Evolutionary conservation across 495 filamentous ascomycete species (phyloP), one percentile per base, ranked within the genome.

Genomic region (Hypoxylon trugodes): DNA sequence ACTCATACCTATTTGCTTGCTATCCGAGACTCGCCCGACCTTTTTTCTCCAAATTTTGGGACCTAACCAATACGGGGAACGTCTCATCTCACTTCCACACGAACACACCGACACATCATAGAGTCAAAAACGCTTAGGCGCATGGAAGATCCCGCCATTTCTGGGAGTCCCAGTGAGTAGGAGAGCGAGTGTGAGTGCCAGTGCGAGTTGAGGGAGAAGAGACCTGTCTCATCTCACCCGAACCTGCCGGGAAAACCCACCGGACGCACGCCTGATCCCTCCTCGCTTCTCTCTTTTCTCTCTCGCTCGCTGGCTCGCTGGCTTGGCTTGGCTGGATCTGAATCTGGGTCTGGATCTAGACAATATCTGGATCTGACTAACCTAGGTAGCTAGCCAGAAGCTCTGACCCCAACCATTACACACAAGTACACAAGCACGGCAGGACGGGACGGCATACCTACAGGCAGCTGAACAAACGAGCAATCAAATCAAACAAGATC

Each of bases 201-300:
- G 28, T 19, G 16, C 32, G 7, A 46, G 36, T 45, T n/a, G n/a
- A n/a, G n/a, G n/a, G n/a, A n/a, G n/a, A 25, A 49, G 41, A 66
- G 40, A 67, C 64, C 15, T 61, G 64, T 67, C 64, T 67, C 58
- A 51, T 67, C 64, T 67, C 52, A 61, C 51, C 58, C 64, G 52
- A 67, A 26, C 32, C 57, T 61, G 57, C 56, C 57, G 57, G 55
- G 28, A 51, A 7, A 22, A 36, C 43, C 62, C 41, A 43, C 7
- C 38, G 51, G 56, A 37, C 43, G 50, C 43, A 43, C 56, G 26
- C 41, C 42, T 65, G 54, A 58, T 53, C 52, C 32, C 1, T 55
- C 19, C 26, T 19, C 22, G 21, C 25, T 33, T 3, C 33, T 48
- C 48, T 8, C 2, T 21, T 19, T 21, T 52, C 21, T 38, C 25